These are phyloP conservation scores for Bipolaris bicolor DNA, from an alignment of 2,329 filamentous ascomycete genomes.

Conservation along the genomic window DNA sequence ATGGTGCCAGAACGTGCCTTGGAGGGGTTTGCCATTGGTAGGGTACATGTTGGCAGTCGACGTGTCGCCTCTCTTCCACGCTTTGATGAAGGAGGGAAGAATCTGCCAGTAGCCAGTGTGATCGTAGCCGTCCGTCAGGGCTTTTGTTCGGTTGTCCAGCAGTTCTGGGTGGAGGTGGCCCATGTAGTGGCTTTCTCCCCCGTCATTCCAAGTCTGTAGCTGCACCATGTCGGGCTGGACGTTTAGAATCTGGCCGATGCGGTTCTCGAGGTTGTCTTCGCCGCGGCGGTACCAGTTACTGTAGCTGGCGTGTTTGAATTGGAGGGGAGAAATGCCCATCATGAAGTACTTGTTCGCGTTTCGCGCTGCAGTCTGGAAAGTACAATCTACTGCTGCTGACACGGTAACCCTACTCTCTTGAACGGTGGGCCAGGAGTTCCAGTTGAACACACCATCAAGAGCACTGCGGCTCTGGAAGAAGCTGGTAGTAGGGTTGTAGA, in stretches of 20 bases:
- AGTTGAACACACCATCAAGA: slow-evolving; percentile 48
- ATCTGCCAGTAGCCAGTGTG: slow-evolving; percentile 48
- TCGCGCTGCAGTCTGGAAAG: slow-evolving; percentile 38
- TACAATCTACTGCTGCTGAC: slow-evolving; percentile 35
- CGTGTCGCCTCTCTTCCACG: slow-evolving; percentile 45
- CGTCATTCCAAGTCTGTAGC: slow-evolving; percentile 53
- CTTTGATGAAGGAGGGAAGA: slow-evolving; percentile 46
- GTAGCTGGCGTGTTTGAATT: slow-evolving; percentile 48
- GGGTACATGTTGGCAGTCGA: slow-evolving; percentile 30
- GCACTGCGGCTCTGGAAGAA: slow-evolving; percentile 33
- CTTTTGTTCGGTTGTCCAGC: slow-evolving; percentile 29
- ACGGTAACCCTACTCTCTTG: slow-evolving; percentile 33
- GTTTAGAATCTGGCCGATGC: slow-evolving; percentile 34
- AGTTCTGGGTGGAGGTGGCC: slow-evolving; percentile 49
- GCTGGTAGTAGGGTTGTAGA: slow-evolving; percentile 19
- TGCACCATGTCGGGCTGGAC: slow-evolving; percentile 50
- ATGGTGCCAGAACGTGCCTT: slow-evolving; percentile 33
- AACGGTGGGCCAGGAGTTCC: slow-evolving; percentile 47
- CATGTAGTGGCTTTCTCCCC: slow-evolving; percentile 51
- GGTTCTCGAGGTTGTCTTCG: slow-evolving; percentile 46
- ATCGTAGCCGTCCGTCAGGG: slow-evolving; percentile 41
- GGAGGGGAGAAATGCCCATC: slow-evolving; percentile 48
- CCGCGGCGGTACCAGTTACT: slow-evolving; percentile 49
- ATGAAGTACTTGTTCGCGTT: slow-evolving; percentile 47
- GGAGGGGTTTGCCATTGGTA: slow-evolving; percentile 19